Conservation (phyloP, 2,329 filamentous ascomycete species). For the Trichocomaceae sp. region DNA sequence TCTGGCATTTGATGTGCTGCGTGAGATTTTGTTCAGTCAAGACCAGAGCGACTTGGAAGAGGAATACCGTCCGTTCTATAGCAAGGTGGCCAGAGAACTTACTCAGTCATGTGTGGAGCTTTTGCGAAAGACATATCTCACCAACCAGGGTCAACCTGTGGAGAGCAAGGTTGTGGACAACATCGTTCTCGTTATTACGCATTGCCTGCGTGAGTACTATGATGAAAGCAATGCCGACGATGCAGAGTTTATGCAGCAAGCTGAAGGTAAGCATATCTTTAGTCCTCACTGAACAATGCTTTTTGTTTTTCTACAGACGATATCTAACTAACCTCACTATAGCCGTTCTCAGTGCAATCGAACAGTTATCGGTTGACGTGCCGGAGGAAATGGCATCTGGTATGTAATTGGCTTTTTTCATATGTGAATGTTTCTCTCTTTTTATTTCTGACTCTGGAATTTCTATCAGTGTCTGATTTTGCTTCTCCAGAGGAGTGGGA, state of each 20-base stretch:
- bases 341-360: constrained; percentile 29
- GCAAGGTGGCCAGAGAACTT: constrained; percentile 27
- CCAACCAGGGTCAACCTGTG: constrained; percentile 21
- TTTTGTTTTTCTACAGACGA: neutral
- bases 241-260: constrained; percentile 25
- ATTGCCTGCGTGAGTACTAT: constrained; percentile 35
- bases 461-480: constrained; percentile 32
- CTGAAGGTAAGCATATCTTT: constrained; percentile 27
- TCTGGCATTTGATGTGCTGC: constrained; percentile 40
- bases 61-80: constrained; percentile 23
- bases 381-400: constrained; percentile 37
- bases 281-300: neutral
- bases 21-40: constrained; percentile 37
- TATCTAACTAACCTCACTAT: constrained; percentile 12
- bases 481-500: constrained; percentile 39
- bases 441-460: constrained; percentile 19
- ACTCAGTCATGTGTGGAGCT: constrained; percentile 27
- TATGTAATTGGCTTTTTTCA: constrained; percentile 21
- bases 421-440: constrained; percentile 13
- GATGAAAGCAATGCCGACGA: constrained; percentile 31
- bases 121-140: constrained; percentile 28
- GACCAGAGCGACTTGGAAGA: constrained; percentile 25
- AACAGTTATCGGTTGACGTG: constrained; percentile 31
- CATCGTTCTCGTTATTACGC: constrained; percentile 31
- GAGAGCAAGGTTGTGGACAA: constrained; percentile 32